Conservation (phyloP, 1,284 basidiomycete species). For the Pisolithus thermaeus region DNA sequence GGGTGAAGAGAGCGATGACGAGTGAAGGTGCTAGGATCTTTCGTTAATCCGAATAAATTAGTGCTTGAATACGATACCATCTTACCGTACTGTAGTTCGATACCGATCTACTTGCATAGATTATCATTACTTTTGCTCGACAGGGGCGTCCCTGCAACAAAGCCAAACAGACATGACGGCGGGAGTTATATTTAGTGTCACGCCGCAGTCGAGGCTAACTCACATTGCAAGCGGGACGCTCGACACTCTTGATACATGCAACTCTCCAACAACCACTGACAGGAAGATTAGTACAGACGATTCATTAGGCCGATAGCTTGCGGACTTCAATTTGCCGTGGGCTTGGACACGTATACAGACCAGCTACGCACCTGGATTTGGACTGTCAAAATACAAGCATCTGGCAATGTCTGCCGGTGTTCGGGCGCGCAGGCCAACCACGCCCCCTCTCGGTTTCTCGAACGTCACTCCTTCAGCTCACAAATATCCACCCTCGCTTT, state of each 20-base stretch:
- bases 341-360: background rate
- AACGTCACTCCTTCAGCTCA: constrained; percentile 38
- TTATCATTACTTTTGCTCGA: constrained; percentile 15
- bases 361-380: background rate
- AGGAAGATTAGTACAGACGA: background rate
- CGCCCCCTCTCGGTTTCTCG: constrained; percentile 48
- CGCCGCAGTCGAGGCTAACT: too few relatives aligned
- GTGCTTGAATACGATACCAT: too few relatives aligned
- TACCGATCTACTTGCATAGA: too few relatives aligned
- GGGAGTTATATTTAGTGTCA: too few relatives aligned
- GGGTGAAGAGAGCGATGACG: background rate
- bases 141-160: too few relatives aligned
- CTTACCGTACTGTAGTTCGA: too few relatives aligned
- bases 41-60: background rate
- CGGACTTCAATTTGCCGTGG: background rate
- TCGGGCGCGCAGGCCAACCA: constrained; percentile 58
- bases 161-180: too few relatives aligned
- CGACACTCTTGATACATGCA: background rate
- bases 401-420: constrained; percentile 44
- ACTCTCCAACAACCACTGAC: background rate
- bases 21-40: background rate
- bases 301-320: background rate
- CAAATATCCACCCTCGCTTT: constrained; percentile 49
- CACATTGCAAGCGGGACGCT: too few relatives aligned
- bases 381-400: background rate